Evolutionary conservation across 352 stramenopile species (phyloP).

Genomic region (Thraustochytrium striatum): DNA sequence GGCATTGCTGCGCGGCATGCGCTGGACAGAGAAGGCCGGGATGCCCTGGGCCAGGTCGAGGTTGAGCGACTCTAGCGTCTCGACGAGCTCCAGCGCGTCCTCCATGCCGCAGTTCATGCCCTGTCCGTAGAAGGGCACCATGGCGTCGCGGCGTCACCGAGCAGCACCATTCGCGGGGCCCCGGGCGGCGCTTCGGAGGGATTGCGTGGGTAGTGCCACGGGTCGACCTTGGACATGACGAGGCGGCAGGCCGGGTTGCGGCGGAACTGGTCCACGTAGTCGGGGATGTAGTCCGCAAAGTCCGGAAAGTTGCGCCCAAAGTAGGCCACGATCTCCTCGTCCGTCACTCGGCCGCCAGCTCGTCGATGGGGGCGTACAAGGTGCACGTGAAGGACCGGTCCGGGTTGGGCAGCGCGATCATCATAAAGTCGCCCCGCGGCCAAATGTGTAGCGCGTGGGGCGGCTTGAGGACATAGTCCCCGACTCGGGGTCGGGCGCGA

Average conservation of each 20-base stretch:
- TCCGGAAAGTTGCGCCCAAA: constrained; percentile 54
- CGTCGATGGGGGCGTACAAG: constrained; percentile 53
- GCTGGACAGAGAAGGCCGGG: constrained; percentile 26
- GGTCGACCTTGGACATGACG: constrained; percentile 52
- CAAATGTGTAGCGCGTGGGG: constrained; percentile 57
- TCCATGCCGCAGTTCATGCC: constrained; percentile 59
- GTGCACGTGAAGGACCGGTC: constrained; percentile 58
- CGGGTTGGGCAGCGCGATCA: constrained; percentile 57
- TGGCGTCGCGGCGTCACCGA: constrained; percentile 58
- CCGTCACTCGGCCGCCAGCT: constrained; percentile 31
- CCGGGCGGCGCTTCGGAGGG: not conserved
- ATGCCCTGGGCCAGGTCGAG: constrained; percentile 22
- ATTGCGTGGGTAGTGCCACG: constrained; percentile 55
- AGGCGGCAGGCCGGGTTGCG: constrained; percentile 52
- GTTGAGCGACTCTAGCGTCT: constrained; percentile 28
- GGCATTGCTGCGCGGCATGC: constrained; percentile 51
- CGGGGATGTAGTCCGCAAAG: constrained; percentile 50
- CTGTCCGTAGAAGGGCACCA: constrained; percentile 60
- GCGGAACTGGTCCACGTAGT: constrained; percentile 51
- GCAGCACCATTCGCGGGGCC: constrained; percentile 32
- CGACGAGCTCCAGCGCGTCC: constrained; percentile 50
- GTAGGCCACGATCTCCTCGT: constrained; percentile 44
- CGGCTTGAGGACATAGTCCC: constrained; percentile 38
- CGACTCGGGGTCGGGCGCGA: constrained; percentile 11
- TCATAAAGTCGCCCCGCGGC: constrained; percentile 57